phyloP scores from a whole-genome alignment of 1,284 basidiomycete species.

The Chiua sp. region DNA sequence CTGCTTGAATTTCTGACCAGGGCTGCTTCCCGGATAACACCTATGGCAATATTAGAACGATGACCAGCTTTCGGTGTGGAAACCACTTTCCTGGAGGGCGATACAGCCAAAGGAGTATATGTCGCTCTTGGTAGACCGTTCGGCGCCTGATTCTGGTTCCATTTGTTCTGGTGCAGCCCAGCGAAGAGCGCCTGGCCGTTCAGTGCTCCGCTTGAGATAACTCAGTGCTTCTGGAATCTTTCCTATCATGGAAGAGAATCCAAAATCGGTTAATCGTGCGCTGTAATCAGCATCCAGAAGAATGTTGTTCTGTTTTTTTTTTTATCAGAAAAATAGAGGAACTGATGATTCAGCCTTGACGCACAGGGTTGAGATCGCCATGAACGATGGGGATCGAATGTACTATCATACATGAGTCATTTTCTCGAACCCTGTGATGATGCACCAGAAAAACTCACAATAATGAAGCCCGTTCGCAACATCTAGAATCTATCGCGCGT shows the following conservation, averaged over 20 bases:
- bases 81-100: constrained; percentile 5
- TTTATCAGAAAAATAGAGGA: background rate
- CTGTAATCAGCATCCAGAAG: constrained; percentile 16
- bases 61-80: background rate
- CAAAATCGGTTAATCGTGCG: constrained; percentile 18
- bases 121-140: no score
- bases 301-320: constrained; percentile 16
- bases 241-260: constrained; percentile 11
- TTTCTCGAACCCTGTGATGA: rapidly evolving
- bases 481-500: constrained; percentile 4
- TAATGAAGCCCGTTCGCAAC: constrained; percentile 17
- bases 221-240: background rate
- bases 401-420: constrained; percentile 6
- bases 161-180: no score
- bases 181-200: no score
- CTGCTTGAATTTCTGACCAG: constrained; percentile 15
- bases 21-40: constrained; percentile 11
- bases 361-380: constrained; percentile 20
- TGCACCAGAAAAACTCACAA: constrained; percentile 7
- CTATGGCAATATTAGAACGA: background rate
- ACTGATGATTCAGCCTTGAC: background rate
- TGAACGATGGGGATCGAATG: constrained; percentile 23
- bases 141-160: no score
- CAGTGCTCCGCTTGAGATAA: no score
- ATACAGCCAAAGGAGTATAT: no score